Percentiles rank a stretch among this genome's conserved stretches.
phyloP scores from a whole-genome alignment of 2,329 filamentous ascomycete species.

The Leptographium procerum region DNA sequence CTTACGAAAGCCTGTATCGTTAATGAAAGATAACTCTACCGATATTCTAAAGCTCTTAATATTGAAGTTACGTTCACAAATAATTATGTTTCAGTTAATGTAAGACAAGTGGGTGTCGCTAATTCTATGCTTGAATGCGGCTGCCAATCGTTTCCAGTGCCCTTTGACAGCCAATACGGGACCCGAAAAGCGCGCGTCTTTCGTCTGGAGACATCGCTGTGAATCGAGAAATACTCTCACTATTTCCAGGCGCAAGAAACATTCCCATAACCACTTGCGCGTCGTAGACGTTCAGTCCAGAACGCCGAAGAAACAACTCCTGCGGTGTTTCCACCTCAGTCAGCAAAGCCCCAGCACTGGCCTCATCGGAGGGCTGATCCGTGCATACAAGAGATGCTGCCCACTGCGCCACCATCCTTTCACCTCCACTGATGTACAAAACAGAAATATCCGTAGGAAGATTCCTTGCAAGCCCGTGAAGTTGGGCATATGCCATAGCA shows the following conservation, averaged over 20 bases:
- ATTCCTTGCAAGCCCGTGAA: constrained; percentile 35
- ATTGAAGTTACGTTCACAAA: too few species aligned
- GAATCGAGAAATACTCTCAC: constrained; percentile 34
- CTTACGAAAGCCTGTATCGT: too few species aligned
- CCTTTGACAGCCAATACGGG: constrained; percentile 37
- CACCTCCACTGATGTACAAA: constrained; percentile 38
- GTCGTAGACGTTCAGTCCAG: constrained; percentile 60
- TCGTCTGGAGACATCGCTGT: constrained; percentile 42
- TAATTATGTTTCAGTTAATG: too few species aligned
- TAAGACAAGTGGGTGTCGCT: background rate
- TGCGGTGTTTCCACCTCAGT: constrained; percentile 50
- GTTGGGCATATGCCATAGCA: constrained; percentile 32
- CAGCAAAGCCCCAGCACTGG: constrained; percentile 19
- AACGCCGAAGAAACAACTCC: constrained; percentile 55
- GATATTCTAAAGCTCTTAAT: too few species aligned
- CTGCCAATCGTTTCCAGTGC: background rate
- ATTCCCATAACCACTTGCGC: constrained; percentile 50
- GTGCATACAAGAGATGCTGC: constrained; percentile 39
- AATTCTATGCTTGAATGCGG: background rate
- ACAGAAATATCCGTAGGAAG: constrained; percentile 28
- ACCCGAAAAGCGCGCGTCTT: constrained; percentile 37
- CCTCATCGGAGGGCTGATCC: constrained; percentile 20
- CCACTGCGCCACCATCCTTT: constrained; percentile 42
- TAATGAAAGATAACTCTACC: too few species aligned
- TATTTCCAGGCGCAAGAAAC: constrained; percentile 17